A percentile compares a stretch with the other conserved stretches of the same genome.
phyloP scores from a whole-genome alignment of 73 alveolate genomes.

The Uronychia binucleata region DNA sequence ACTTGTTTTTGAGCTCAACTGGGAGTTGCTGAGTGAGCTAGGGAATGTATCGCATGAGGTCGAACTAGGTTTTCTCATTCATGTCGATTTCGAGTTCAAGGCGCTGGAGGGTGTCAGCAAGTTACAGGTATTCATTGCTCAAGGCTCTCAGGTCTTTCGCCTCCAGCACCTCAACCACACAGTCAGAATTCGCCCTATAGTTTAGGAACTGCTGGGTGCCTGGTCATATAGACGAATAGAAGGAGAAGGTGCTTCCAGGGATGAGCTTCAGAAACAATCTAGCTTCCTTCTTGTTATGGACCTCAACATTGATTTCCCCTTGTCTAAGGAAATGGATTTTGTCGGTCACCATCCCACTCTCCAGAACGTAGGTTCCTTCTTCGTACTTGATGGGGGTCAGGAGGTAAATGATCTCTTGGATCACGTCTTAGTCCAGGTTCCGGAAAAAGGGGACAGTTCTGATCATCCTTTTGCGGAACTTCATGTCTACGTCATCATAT shows the following conservation, averaged over 20 bases:
- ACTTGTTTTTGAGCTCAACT: constrained; percentile 16
- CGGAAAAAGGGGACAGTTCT: constrained; percentile 46
- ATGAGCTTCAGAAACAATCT: constrained; percentile 29
- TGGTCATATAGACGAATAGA: constrained; percentile 33
- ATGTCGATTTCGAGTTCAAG: constrained; percentile 47
- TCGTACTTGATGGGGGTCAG: constrained; percentile 53
- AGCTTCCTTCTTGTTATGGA: constrained; percentile 1
- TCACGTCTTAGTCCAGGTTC: constrained; percentile 14
- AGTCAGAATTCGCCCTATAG: constrained; percentile 53
- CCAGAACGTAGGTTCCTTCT: constrained; percentile 40
- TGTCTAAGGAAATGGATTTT: constrained; percentile 28
- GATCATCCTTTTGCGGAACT: constrained; percentile 44
- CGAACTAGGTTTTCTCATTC: constrained; percentile 56
- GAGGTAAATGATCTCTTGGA: constrained; percentile 42
- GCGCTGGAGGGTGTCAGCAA: constrained; percentile 42
- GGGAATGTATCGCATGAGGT: constrained; percentile 57
- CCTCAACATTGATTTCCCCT: constrained; percentile 52
- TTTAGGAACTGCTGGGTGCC: constrained; percentile 48
- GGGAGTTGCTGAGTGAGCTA: constrained; percentile 5
- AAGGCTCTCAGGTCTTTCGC: constrained; percentile 44
- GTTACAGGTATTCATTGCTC: constrained; percentile 35
- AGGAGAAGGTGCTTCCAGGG: constrained; percentile 60
- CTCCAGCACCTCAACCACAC: constrained; percentile 50
- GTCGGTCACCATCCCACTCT: constrained; percentile 54
- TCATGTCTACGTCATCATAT: constrained; percentile 47